phyloP scores from a whole-genome alignment of 345 rosid species.

The Lumnitzera racemosa region DNA sequence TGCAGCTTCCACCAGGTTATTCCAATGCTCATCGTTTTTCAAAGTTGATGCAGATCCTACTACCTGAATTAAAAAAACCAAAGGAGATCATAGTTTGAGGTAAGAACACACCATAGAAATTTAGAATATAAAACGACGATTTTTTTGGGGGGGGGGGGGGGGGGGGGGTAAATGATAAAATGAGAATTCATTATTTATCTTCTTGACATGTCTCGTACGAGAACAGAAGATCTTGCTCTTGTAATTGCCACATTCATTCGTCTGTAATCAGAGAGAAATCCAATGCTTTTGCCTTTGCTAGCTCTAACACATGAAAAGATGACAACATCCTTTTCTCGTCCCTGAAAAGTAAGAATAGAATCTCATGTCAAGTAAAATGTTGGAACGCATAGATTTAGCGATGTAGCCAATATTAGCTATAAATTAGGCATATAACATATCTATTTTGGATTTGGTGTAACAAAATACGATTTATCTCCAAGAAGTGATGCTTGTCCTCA shows the following conservation, averaged over 20 bases:
- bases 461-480: too few relatives aligned
- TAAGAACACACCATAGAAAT: too few relatives aligned
- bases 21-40: constrained; percentile 73
- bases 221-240: constrained; percentile 82
- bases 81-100: not conserved
- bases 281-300: constrained; percentile 53
- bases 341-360: constrained; percentile 29
- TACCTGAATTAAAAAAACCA: constrained; percentile 41
- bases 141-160: too few relatives aligned
- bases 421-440: too few relatives aligned
- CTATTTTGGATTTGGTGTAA: too few relatives aligned
- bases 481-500: too few relatives aligned
- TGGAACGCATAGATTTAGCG: not conserved
- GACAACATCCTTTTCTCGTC: constrained; percentile 91
- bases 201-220: constrained; percentile 34
- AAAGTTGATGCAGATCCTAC: constrained; percentile 83
- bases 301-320: constrained; percentile 96
- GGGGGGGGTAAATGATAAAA: too few relatives aligned
- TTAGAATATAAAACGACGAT: too few relatives aligned
- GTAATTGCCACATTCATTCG: constrained; percentile 98
- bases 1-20: constrained; percentile 68
- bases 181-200: not conserved
- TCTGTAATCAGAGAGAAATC: constrained; percentile 76
- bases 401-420: too few relatives aligned
- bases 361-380: not conserved